phyloP scores from a whole-genome alignment of 169 alveolate genomes.

The Plasmodium ovale region DNA sequence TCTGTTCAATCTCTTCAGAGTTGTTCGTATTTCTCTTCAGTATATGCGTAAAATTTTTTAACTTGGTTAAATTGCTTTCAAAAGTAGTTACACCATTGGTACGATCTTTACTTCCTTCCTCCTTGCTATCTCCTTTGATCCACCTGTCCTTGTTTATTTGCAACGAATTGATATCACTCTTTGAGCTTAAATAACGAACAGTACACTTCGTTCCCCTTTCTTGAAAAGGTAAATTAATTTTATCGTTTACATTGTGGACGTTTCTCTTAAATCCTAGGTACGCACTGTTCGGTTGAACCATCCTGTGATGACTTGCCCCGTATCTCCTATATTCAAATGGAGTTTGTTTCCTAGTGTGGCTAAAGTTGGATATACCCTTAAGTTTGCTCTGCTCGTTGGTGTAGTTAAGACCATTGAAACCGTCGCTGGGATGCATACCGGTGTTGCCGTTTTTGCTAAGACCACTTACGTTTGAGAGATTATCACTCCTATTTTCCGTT shows the following conservation, averaged over 20 bases:
- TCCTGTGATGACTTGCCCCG: conserved; percentile 15
- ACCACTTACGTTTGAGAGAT: background rate
- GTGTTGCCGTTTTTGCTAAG: background rate
- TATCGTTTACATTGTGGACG: background rate
- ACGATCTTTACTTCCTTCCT: background rate
- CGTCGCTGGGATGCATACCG: no score
- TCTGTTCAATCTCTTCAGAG: conserved; percentile 1
- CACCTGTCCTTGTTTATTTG: no score
- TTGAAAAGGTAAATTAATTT: conserved; percentile 1
- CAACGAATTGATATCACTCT: conserved; percentile 4
- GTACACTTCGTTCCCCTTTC: background rate
- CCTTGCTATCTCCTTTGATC: background rate
- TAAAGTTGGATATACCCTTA: conserved; percentile 2
- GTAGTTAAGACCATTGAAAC: background rate
- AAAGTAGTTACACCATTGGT: background rate
- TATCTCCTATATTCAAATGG: conserved; percentile 30
- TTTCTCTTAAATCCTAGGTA: conserved; percentile 49
- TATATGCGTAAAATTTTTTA: conserved; percentile 13
- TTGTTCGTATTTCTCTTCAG: background rate
- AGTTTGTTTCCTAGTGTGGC: conserved; percentile 12
- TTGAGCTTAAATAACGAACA: conserved; percentile 18
- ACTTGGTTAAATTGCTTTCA: conserved; percentile 10
- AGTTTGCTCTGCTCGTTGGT: background rate
- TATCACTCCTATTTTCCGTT: background rate
- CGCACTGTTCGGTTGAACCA: background rate